Evolutionary conservation across 306 rosid species (phyloP), one percentile per base, ranked within the genome.

Genomic region (Quercus suber): DNA sequence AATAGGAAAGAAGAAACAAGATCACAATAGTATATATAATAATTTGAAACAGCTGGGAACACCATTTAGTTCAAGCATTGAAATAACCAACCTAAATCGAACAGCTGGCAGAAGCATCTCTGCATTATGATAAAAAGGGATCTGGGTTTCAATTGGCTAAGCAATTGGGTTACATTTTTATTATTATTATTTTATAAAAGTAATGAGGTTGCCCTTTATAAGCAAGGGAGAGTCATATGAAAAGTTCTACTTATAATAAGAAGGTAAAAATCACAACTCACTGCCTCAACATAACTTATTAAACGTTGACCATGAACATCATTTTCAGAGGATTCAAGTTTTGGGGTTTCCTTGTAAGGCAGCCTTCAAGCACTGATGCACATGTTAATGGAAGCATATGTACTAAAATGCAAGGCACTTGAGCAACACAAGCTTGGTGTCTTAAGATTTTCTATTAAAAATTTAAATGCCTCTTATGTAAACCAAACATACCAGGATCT

Each of bases 201-300:
- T 7, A 37, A 7, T 7, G 11, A 37, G 45, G 45, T 37, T 37
- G 45, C 45, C 64, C 2, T n/a, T 20, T 23, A 64, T 33, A 76
- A 56, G n/a, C n/a, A 18, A 59, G 27, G 28, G 77, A 60, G 15
- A 14, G 60, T 67, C 58, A 37, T 37, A 7, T 8, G 45, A 68
- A 55, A 31, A 53, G 55, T 37, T 30, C 64, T 49, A 55, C 41
- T 23, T 49, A 69, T 57, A 19, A 52, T 31, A 41, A 45, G 19
- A 25, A 76, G 69, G 57, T 72, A 37, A 53, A 76, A 73, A 37
- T 51, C 35, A 73, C 74, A 64, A 51, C 33, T 37, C 71, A 56
- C 52, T 35, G 10, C 20, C 63, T 69, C 53, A 69, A 35, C 20
- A 20, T 69, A 25, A 45, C 60, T 58, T 14, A 74, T 75, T 20